Evolutionary conservation across 1,284 basidiomycete genomes (phyloP).

Genomic region (Leucoagaricus sp.): DNA sequence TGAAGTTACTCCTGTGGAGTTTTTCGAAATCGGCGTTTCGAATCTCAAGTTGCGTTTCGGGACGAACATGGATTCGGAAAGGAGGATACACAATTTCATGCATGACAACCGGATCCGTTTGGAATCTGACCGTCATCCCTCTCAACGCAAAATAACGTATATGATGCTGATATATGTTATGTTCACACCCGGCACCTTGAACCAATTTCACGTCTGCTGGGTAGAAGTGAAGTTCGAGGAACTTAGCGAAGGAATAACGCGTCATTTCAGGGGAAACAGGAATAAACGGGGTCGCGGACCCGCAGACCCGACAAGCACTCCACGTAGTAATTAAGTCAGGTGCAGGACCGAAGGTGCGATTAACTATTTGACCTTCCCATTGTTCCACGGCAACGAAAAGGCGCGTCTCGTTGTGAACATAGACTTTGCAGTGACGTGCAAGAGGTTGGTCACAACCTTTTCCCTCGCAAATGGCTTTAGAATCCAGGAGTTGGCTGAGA

Average conservation of each 20-base stretch:
- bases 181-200: constrained; percentile 84
- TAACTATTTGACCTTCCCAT: constrained; percentile 78
- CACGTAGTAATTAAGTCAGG: constrained; percentile 88
- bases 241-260: constrained; percentile 92
- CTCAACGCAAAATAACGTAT: constrained; percentile 89
- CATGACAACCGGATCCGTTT: constrained; percentile 81
- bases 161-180: constrained; percentile 94
- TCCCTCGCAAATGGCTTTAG: constrained; percentile 76
- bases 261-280: constrained; percentile 93
- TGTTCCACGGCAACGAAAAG: constrained; percentile 86
- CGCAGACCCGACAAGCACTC: constrained; percentile 88
- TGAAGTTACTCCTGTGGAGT: constrained; percentile 71
- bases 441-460: constrained; percentile 84
- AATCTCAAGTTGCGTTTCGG: constrained; percentile 84
- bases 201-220: constrained; percentile 81
- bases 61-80: constrained; percentile 79
- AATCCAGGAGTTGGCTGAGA: constrained; percentile 66
- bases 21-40: constrained; percentile 90
- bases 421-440: constrained; percentile 85
- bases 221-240: constrained; percentile 91
- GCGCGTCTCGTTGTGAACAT: constrained; percentile 86
- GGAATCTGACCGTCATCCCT: constrained; percentile 89
- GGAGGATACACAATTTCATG: constrained; percentile 93
- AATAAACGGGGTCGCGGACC: constrained; percentile 83
- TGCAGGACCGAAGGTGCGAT: constrained; percentile 51